Percentiles rank a stretch among this genome's conserved stretches.
Conservation (phyloP, 768 basidiomycete species). For the Calocybe gangraenosa region DNA sequence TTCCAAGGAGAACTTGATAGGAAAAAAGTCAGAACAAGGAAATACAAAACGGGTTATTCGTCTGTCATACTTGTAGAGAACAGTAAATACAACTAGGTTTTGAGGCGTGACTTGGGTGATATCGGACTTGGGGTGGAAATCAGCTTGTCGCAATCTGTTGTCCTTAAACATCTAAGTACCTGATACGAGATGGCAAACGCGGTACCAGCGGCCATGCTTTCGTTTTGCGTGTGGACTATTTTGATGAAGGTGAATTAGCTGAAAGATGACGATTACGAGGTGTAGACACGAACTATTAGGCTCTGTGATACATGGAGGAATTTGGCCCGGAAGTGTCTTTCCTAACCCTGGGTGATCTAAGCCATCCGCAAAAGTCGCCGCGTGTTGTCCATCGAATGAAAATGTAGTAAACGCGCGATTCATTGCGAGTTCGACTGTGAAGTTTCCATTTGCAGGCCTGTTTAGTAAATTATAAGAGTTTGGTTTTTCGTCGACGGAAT, state of each 20-base stretch:
- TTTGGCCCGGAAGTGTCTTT: conserved; percentile 24
- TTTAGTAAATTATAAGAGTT: too few relatives aligned
- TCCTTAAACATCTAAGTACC: too few relatives aligned
- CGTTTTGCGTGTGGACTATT: conserved; percentile 50
- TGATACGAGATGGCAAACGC: conserved; percentile 53
- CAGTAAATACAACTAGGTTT: conserved; percentile 48
- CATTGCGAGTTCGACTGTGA: conserved; percentile 44
- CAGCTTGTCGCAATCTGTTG: too few relatives aligned
- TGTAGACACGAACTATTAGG: conserved; percentile 40
- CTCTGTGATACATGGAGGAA: conserved; percentile 36
- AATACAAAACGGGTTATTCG: neutral
- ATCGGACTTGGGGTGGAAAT: conserved; percentile 32
- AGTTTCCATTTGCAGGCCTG: conserved; percentile 43
- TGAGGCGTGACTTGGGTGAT: conserved; percentile 41
- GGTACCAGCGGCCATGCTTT: conserved; percentile 46
- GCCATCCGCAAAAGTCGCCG: conserved; percentile 42
- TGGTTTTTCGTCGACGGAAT: neutral
- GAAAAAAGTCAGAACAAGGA: neutral
- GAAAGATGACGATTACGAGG: neutral
- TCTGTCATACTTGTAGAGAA: conserved; percentile 38
- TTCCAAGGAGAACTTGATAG: conserved; percentile 47
- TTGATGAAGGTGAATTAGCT: conserved; percentile 1
- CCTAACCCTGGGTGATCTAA: conserved; percentile 29
- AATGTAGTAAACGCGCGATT: conserved; percentile 32
- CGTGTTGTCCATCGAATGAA: conserved; percentile 33